Evolutionary conservation across 257 asterid genomes (phyloP).

Genomic region (Rhazya stricta): DNA sequence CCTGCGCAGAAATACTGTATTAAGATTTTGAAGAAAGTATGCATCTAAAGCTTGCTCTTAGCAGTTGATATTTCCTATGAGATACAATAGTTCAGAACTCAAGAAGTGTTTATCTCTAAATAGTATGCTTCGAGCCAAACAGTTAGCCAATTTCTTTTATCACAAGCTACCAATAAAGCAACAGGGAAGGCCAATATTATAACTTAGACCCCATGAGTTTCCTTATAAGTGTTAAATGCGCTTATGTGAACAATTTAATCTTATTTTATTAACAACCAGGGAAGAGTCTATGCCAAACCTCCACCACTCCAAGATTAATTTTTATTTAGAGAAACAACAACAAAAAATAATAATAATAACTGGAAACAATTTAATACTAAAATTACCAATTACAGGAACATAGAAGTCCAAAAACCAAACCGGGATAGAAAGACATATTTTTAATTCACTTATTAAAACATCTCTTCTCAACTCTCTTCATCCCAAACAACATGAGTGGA

Average conservation of each 20-base stretch:
- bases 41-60: background rate
- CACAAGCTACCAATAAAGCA: background rate
- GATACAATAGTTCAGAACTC: background rate
- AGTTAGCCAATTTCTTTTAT: background rate
- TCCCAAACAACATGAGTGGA: no score
- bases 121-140: background rate
- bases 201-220: background rate
- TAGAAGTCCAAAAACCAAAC: background rate
- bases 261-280: background rate
- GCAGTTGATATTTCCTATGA: background rate
- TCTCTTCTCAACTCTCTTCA: background rate
- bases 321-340: no score
- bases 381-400: background rate
- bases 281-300: background rate
- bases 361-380: background rate
- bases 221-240: background rate
- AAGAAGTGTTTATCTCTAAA: background rate
- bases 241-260: background rate
- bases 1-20: slow-evolving; percentile 38
- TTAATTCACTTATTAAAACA: background rate
- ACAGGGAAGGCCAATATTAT: background rate
- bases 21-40: background rate
- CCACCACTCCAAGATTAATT: background rate
- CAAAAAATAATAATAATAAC: no score
- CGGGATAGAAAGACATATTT: background rate